Conservation (phyloP, 164 flowering plant species). For the Sedum album region DNA sequence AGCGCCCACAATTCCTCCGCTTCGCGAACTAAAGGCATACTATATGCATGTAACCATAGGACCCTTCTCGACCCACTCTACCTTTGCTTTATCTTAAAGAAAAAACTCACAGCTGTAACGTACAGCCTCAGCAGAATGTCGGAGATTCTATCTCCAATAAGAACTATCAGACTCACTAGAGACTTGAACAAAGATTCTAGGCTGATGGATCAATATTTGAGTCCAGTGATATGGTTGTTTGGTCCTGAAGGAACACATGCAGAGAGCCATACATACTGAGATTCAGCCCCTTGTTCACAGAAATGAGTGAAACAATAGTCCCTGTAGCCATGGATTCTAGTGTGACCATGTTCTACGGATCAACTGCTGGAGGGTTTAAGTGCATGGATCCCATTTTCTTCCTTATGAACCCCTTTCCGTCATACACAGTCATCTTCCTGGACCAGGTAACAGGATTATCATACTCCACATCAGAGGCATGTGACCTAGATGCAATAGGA, state of each 20-base stretch:
- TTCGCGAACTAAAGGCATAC: background rate
- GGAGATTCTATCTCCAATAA: slow-evolving; percentile 22
- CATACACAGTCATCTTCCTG: slow-evolving; percentile 20
- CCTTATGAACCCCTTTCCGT: no score
- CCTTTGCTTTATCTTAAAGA: background rate
- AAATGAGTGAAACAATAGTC: slow-evolving; percentile 27
- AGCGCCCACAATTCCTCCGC: background rate
- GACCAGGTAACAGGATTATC: slow-evolving; percentile 13
- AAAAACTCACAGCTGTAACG: slow-evolving; percentile 8
- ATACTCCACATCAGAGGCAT: background rate
- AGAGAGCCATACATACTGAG: slow-evolving; percentile 36
- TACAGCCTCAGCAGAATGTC: slow-evolving; percentile 11
- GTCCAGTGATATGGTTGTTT: slow-evolving; percentile 26
- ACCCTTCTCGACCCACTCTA: slow-evolving; percentile 7
- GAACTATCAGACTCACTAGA: slow-evolving; percentile 25
- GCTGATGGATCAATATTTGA: slow-evolving; percentile 21
- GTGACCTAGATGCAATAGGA: slow-evolving; percentile 10
- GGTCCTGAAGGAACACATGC: slow-evolving; percentile 47
- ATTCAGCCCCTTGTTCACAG: slow-evolving; percentile 35
- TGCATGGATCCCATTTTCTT: no score
- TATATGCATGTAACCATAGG: slow-evolving; percentile 7
- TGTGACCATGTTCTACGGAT: slow-evolving; percentile 30
- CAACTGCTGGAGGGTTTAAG: slow-evolving; percentile 30
- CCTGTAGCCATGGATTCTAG: slow-evolving; percentile 24
- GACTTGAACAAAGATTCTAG: slow-evolving; percentile 22